Base-by-base conservation (phyloP, 208 protist species). In the Zelonia costaricensis region DNA sequence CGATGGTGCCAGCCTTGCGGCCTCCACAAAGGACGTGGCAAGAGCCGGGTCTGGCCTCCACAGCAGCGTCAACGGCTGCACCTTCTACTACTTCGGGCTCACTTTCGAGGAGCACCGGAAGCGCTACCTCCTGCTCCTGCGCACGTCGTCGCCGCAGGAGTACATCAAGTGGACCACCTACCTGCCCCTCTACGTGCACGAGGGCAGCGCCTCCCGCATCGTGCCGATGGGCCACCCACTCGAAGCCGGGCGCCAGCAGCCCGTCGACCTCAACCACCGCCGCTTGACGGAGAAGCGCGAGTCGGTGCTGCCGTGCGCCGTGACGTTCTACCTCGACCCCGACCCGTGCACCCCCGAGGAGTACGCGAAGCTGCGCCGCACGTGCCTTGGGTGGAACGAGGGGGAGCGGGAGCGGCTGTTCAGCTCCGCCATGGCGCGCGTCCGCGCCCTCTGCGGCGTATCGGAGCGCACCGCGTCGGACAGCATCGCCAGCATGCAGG, bases 41-140 rank as follows among this genome's bases (percentile, higher is more conserved):
- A 33, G 18, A 9, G n/a, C n/a, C n/a, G n/a, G n/a, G n/a, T n/a
- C 18, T 18, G 2, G 25, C 16, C 31, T 51, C 45, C 4, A 1
- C 4, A 35, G 5, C 18, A 43, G 20, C 44, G 35, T 23, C 22
- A 18, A 2, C 51, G 48, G 42, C 25, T 45, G 70, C 20, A 70
- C 56, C 1, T 66, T 47, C 45, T 84, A 84, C 60, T 88, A 88
- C 72, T 88, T 88, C 46, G 81, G 61, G 3, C 18, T 92, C 18
- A 73, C 62, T 12, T 88, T 86, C 30, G 69, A 75, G 60, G 74
- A 87, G 53, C 46, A 70, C 36, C 46, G 42, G 31, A 77, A 67
- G 62, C 75, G 85, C 2, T 67, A 72, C 49, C 49, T 81, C 56
- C 74, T 88, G 15, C 59, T 92, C n/a, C 54, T 92, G 15, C 76